Base-by-base conservation (phyloP, 176 grass and related monocot genomes). In the Panicum miliaceum region DNA sequence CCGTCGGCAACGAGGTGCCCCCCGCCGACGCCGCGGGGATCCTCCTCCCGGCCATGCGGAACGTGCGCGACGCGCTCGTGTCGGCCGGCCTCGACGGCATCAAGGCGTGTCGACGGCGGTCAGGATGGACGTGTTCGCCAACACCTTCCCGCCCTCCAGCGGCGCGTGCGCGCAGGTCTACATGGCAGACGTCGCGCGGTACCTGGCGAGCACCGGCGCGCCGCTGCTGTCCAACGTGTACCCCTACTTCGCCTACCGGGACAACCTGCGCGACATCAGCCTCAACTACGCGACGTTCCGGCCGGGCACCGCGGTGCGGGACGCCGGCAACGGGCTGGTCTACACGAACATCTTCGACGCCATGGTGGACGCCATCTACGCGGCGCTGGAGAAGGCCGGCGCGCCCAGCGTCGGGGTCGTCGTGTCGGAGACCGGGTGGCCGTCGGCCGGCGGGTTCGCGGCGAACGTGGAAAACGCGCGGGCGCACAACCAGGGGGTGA, bases 321-420 rank as follows among this genome's bases (percentile, higher is more conserved):
- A 93, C 45, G 2, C 0, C 14, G 77, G 68, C 27, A 88, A 76
- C 7, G 64, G 86, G 41, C 80, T 87, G 1, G 23, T 6, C 18
- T 96, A 96, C 80, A 85, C 84, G 16, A 84, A 77, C 86, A 61
- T 96, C 1, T 89, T 96, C 37, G 63, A 84, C 71, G 91, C 94
- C 18, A 87, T 89, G 77, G 89, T 97, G 63, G 94, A 97, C 70
- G 78, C 85, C 25, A 2, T 77, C 18, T 75, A 91, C 67, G 89
- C 88, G 6, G 91, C 94, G 61, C 64, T 97, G 71, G 87, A 91
- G 71, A 92, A 75, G 85, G 89, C 75, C 1, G 75, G 82, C 13
- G 60, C 87, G 16, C n/a, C 56, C 0, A 8, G 25, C 52, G 91
- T 93, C 45, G n/a, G 15, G 36, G 13, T 90, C 18, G 85, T 90